Evolutionary conservation across 768 basidiomycete species (phyloP).

Genomic region (Rhodosporidiobolus odoratus): DNA sequence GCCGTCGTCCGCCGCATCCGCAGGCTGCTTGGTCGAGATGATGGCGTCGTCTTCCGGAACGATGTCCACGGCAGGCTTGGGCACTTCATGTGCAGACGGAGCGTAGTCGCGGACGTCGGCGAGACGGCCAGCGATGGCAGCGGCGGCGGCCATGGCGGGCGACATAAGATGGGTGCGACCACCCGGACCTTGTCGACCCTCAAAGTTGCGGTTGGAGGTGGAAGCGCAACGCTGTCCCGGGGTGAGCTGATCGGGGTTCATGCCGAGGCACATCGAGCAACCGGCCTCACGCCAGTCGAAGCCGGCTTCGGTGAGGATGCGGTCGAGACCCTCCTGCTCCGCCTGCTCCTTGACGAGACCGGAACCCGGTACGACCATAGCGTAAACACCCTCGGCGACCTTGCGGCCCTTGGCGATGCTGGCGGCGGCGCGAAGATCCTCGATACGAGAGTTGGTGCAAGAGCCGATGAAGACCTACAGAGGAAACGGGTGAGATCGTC

Average conservation of each 20-base stretch:
- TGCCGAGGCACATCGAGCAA: constrained; percentile 92
- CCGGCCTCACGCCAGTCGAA: constrained; percentile 95
- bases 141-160: constrained; percentile 88
- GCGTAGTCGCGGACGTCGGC: constrained; percentile 79
- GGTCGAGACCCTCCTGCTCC: constrained; percentile 79
- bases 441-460: constrained; percentile 90
- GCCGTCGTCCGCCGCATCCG: constrained; percentile 33
- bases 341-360: constrained; percentile 85
- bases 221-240: constrained; percentile 80
- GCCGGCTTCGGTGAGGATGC: constrained; percentile 79
- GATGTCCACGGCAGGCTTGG: constrained; percentile 42
- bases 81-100: constrained; percentile 57
- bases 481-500: not conserved
- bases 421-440: constrained; percentile 82
- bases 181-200: constrained; percentile 79
- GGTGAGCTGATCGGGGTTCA: constrained; percentile 86
- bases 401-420: constrained; percentile 66
- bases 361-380: constrained; percentile 89
- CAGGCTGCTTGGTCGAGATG: constrained; percentile 21
- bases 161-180: constrained; percentile 83
- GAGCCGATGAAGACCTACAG: constrained; percentile 74
- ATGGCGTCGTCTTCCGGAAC: constrained; percentile 43
- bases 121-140: constrained; percentile 76
- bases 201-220: constrained; percentile 89
- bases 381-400: constrained; percentile 67